Conservation (phyloP, 306 rosid species). For the Citrullus colocynthis region DNA sequence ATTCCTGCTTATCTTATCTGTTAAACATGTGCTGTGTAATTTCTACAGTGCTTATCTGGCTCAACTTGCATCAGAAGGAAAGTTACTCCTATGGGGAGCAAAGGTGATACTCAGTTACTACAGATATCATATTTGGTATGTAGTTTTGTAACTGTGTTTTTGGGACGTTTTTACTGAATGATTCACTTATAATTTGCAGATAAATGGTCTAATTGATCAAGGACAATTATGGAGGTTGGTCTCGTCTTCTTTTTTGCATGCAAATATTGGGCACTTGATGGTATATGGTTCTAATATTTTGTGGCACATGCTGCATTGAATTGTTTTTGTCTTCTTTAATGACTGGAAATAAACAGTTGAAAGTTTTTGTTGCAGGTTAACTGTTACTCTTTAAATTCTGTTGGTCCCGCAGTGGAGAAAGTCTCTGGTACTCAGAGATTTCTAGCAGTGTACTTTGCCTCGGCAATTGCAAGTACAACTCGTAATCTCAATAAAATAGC, state of each 20-base stretch:
- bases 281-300: slow-evolving; percentile 19
- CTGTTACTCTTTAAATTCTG: slow-evolving; percentile 70
- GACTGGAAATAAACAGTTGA: background rate
- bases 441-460: slow-evolving; percentile 66
- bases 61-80: slow-evolving; percentile 61
- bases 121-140: background rate
- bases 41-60: slow-evolving; percentile 46
- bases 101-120: slow-evolving; percentile 37
- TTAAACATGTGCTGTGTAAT: slow-evolving; percentile 5
- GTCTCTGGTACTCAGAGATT: slow-evolving; percentile 64
- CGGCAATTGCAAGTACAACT: slow-evolving; percentile 81
- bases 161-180: background rate
- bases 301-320: slow-evolving; percentile 6
- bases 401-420: slow-evolving; percentile 78
- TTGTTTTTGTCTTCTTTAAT: slow-evolving; percentile 1
- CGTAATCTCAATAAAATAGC: slow-evolving; percentile 29
- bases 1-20: background rate
- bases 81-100: slow-evolving; percentile 77
- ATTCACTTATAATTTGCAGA: slow-evolving; percentile 18
- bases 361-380: slow-evolving; percentile 37
- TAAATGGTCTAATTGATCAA: slow-evolving; percentile 60
- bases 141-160: background rate
- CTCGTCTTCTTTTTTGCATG: slow-evolving; percentile 82
- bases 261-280: slow-evolving; percentile 71
- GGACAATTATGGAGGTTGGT: slow-evolving; percentile 87